Conservation (phyloP, 2,329 filamentous ascomycete species). For the Juglanconis oblonga region DNA sequence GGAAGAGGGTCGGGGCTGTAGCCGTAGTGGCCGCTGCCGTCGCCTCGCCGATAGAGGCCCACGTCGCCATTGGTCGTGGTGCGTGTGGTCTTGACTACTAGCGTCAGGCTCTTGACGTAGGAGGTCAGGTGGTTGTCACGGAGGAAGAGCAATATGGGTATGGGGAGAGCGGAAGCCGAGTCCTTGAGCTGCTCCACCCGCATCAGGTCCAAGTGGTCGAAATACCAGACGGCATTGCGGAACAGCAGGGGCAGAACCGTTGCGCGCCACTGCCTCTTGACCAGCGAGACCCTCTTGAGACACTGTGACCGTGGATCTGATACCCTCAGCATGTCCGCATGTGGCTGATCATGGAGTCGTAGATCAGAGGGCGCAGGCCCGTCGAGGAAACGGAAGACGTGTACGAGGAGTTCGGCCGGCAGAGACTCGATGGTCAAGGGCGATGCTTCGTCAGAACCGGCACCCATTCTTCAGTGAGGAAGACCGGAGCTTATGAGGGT, state of each 20-base stretch:
- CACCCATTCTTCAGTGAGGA: too few relatives aligned
- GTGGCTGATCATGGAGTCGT: constrained; percentile 49
- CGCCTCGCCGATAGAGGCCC: background rate
- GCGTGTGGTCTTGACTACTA: constrained; percentile 25
- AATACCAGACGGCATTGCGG: constrained; percentile 45
- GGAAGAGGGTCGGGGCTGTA: constrained; percentile 2
- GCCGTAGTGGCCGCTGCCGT: constrained; percentile 1
- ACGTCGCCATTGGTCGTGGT: constrained; percentile 16
- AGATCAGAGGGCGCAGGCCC: constrained; percentile 44
- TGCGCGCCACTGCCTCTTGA: constrained; percentile 52
- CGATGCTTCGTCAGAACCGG: background rate
- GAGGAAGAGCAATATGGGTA: constrained; percentile 40
- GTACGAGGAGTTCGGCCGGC: constrained; percentile 59
- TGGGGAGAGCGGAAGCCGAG: constrained; percentile 20
- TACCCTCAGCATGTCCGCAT: constrained; percentile 31
- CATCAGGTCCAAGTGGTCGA: constrained; percentile 30
- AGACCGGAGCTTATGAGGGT: too few relatives aligned
- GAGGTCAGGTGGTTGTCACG: constrained; percentile 33
- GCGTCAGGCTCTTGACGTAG: constrained; percentile 39
- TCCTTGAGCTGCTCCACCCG: constrained; percentile 22
- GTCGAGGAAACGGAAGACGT: constrained; percentile 56
- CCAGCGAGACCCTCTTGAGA: constrained; percentile 55
- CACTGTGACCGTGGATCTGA: constrained; percentile 25
- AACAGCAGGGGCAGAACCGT: constrained; percentile 56
- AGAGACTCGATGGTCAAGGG: constrained; percentile 33